These are phyloP conservation scores for Pythium volutum DNA, from an alignment of 352 stramenopile genomes.

Conservation along the genomic window DNA sequence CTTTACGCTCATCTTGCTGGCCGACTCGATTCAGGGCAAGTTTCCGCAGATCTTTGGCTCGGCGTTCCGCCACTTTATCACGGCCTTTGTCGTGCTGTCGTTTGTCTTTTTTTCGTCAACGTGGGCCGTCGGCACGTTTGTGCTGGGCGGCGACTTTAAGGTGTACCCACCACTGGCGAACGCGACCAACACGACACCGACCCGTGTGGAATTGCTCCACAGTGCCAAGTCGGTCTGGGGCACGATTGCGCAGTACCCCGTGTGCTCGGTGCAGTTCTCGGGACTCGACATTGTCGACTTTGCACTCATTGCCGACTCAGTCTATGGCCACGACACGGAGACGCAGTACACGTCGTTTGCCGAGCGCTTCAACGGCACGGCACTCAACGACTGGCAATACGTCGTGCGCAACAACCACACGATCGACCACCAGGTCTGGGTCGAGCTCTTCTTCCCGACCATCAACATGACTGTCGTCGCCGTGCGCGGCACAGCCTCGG, in stretches of 20 bases:
- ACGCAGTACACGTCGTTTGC: conserved; percentile 74
- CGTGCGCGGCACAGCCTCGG: conserved; percentile 77
- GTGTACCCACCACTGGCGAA: conserved; percentile 56
- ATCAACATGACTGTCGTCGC: conserved; percentile 87
- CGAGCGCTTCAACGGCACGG: conserved; percentile 79
- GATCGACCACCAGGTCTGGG: conserved; percentile 73
- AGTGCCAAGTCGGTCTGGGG: conserved; percentile 53
- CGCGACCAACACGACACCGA: conserved; percentile 3
- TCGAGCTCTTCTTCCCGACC: conserved; percentile 77
- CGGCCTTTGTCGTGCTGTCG: conserved; percentile 75
- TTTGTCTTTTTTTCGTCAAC: conserved; percentile 88
- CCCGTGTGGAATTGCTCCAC: conserved; percentile 36
- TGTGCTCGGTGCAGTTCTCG: conserved; percentile 61
- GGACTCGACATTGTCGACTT: conserved; percentile 85
- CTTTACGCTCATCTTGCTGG: conserved; percentile 72
- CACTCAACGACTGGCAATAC: conserved; percentile 73
- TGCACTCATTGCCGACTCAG: conserved; percentile 76
- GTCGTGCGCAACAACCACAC: conserved; percentile 66
- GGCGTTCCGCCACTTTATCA: conserved; percentile 87
- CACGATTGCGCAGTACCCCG: conserved; percentile 70
- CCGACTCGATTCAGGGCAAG: conserved; percentile 75
- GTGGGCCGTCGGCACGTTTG: conserved; percentile 84
- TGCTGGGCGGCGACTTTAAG: conserved; percentile 81
- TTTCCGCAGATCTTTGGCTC: conserved; percentile 86
- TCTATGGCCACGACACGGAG: conserved; percentile 77